A percentile compares a stretch with the other conserved stretches of the same genome.
Conservation (phyloP, 306 rosid species). For the Cucurbita pepo region DNA sequence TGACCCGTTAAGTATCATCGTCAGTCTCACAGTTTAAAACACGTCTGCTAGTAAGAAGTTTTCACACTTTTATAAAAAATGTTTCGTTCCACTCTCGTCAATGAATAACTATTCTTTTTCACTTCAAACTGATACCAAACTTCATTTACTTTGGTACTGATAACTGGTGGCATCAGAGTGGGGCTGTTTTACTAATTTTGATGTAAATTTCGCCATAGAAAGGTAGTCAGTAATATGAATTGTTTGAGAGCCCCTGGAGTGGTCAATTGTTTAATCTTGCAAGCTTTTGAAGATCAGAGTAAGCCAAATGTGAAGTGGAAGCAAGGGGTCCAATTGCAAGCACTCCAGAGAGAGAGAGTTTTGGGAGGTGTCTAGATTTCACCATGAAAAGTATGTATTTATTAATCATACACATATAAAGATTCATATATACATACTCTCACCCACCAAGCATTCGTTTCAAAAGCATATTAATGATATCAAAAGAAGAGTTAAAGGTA, state of each 20-base stretch:
- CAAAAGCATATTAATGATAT: no score
- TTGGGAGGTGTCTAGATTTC: neutral
- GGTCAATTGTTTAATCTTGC: conserved; percentile 1
- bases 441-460: no score
- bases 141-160: no score
- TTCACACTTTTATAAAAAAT: no score
- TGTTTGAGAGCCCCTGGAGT: neutral
- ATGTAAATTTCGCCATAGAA: neutral
- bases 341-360: neutral
- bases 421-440: neutral
- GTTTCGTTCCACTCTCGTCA: no score
- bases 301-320: neutral
- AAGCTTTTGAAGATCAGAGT: neutral
- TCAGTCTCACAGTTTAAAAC: no score
- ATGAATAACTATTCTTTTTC: no score
- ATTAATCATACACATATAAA: neutral
- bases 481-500: no score
- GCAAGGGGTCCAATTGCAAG: neutral
- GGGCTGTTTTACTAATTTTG: neutral
- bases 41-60: no score
- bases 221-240: neutral
- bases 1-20: no score
- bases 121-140: no score
- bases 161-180: no score
- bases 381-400: neutral